Percentiles rank a stretch among this genome's conserved stretches.
Evolutionary conservation across 208 protist genomes (phyloP).

Genomic region (Leishmania martiniquensis): DNA sequence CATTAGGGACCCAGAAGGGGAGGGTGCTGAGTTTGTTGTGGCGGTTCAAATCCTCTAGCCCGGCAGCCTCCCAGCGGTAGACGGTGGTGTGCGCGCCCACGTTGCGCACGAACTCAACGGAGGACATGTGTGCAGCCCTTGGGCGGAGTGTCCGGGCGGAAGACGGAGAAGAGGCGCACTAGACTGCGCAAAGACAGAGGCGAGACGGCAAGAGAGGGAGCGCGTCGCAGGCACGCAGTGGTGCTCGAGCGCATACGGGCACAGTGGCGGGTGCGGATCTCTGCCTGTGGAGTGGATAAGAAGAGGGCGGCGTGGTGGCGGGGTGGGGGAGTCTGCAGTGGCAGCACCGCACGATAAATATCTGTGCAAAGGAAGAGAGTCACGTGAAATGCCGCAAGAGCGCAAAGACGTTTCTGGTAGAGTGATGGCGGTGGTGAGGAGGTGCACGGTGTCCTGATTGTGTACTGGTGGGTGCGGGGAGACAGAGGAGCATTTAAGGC

Average conservation of each 20-base stretch:
- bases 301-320: background rate
- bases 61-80: slow-evolving; percentile 46
- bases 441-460: background rate
- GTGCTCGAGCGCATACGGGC: too few relatives aligned
- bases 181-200: background rate
- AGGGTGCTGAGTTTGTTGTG: slow-evolving; percentile 83
- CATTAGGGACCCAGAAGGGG: slow-evolving; percentile 80
- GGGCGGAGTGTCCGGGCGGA: background rate
- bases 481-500: background rate
- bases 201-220: background rate
- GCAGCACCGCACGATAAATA: background rate
- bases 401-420: background rate
- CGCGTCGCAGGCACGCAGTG: background rate
- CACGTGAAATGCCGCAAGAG: background rate
- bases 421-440: background rate
- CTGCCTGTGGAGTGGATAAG: background rate
- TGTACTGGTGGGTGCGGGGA: background rate
- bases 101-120: slow-evolving; percentile 63
- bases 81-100: slow-evolving; percentile 48
- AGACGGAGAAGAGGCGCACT: background rate
- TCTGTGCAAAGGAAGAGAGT: background rate
- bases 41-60: slow-evolving; percentile 55
- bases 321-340: background rate
- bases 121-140: slow-evolving; percentile 25
- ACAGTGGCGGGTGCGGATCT: background rate